Evolutionary conservation across 345 rosid species (phyloP).

Genomic region (Gossypium rotundifolium): DNA sequence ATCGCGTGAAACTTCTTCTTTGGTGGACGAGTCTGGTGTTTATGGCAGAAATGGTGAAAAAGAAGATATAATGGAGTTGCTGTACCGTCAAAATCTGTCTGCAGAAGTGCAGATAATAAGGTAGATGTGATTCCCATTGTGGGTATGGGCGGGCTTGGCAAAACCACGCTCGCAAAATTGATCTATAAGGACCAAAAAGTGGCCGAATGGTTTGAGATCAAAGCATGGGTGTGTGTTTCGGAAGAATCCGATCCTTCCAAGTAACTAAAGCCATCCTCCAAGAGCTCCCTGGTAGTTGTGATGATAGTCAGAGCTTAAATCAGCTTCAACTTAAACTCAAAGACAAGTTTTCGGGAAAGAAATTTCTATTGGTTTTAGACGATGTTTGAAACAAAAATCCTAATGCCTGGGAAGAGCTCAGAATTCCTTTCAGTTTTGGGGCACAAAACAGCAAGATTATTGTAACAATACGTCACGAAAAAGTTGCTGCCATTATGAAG

Average conservation of each 20-base stretch:
- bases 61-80: background rate
- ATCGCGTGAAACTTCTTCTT: slow-evolving; percentile 13
- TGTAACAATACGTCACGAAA: slow-evolving; percentile 21
- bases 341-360: slow-evolving; percentile 12
- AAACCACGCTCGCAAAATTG: background rate
- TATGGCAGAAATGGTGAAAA: background rate
- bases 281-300: slow-evolving; percentile 1
- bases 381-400: slow-evolving; percentile 7
- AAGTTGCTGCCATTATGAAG: slow-evolving; percentile 18
- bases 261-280: slow-evolving; percentile 22
- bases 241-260: slow-evolving; percentile 1
- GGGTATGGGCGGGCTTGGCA: slow-evolving; percentile 6
- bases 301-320: slow-evolving; percentile 11
- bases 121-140: slow-evolving; percentile 14
- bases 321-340: slow-evolving; percentile 24
- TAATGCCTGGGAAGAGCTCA: slow-evolving; percentile 8
- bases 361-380: slow-evolving; percentile 26
- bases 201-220: slow-evolving; percentile 16
- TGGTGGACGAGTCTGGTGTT: slow-evolving; percentile 6
- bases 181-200: slow-evolving; percentile 8
- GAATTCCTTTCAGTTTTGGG: slow-evolving; percentile 15
- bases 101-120: background rate
- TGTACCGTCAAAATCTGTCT: background rate
- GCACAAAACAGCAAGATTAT: slow-evolving; percentile 18
- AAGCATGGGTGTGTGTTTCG: slow-evolving; percentile 23